Evolutionary conservation across 805 yeast species (phyloP).

Genomic region (Candida cerambycidarum): DNA sequence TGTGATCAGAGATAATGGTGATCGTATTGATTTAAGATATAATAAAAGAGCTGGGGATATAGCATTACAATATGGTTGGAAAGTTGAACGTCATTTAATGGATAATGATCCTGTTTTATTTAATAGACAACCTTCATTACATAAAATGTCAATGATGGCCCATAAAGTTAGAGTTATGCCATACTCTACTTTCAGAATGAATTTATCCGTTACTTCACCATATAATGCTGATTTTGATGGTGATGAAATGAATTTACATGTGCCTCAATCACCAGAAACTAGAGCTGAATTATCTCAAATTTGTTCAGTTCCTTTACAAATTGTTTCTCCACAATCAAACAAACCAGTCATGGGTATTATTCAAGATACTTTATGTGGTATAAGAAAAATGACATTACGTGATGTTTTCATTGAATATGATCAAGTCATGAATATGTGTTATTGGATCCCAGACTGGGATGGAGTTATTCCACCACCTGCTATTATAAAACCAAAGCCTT

Average conservation of each 20-base stretch:
- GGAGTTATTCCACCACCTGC: constrained; percentile 97
- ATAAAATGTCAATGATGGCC: constrained; percentile 99
- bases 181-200: constrained; percentile 93
- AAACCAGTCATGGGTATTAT: constrained; percentile 99
- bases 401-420: constrained; percentile 87
- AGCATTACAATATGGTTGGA: constrained; percentile 98
- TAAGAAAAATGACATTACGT: constrained; percentile 91
- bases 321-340: constrained; percentile 97
- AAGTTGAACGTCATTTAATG: constrained; percentile 96
- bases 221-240: constrained; percentile 99
- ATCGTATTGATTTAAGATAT: constrained; percentile 94
- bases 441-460: constrained; percentile 99
- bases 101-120: constrained; percentile 97
- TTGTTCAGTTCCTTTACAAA: constrained; percentile 96
- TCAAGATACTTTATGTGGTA: constrained; percentile 97
- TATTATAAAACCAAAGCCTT: constrained; percentile 86
- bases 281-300: constrained; percentile 93
- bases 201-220: constrained; percentile 97
- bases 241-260: constrained; percentile 99
- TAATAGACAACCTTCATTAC: constrained; percentile 98
- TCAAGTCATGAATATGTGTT: constrained; percentile 93
- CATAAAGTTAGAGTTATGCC: constrained; percentile 99
- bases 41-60: constrained; percentile 98
- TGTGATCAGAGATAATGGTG: constrained; percentile 97
- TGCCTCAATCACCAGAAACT: constrained; percentile 97